phyloP scores from a whole-genome alignment of 1,284 basidiomycete species.

The Moesziomyces sp. region DNA sequence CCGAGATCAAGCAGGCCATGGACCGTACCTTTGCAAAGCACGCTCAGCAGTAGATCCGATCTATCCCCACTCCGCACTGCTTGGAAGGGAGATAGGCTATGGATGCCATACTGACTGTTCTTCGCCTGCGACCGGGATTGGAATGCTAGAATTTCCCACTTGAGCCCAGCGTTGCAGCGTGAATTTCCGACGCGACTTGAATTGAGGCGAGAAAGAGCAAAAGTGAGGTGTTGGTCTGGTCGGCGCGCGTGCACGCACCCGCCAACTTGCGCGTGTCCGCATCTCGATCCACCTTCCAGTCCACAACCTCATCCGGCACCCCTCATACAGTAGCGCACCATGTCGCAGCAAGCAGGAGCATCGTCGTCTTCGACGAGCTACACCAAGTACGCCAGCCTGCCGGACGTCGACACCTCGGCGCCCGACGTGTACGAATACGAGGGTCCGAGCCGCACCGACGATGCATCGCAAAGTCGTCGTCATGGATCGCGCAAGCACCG shows the following conservation, averaged over 20 bases:
- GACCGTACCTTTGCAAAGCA: constrained; percentile 52
- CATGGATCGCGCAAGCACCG: constrained; percentile 14
- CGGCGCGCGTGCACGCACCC: constrained; percentile 3
- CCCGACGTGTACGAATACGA: constrained; percentile 44
- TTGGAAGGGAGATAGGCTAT: too few relatives aligned
- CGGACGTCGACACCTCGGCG: constrained; percentile 38
- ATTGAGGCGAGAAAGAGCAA: background rate
- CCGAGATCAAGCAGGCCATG: constrained; percentile 60
- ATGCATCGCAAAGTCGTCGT: constrained; percentile 3
- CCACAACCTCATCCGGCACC: background rate
- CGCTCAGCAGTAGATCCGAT: constrained; percentile 8
- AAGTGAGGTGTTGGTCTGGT: constrained; percentile 24
- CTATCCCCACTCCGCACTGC: too few relatives aligned
- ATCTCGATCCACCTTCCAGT: constrained; percentile 4
- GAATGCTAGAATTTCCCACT: too few relatives aligned
- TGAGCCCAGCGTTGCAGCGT: background rate
- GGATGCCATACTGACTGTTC: too few relatives aligned
- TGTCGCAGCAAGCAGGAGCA: constrained; percentile 18
- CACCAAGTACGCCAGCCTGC: constrained; percentile 44
- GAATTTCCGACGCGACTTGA: background rate
- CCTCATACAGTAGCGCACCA: background rate
- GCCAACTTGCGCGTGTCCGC: background rate
- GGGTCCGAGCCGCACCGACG: constrained; percentile 3
- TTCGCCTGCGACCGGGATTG: too few relatives aligned
- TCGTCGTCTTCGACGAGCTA: constrained; percentile 12